Base-by-base conservation (phyloP, 1,284 basidiomycete species). In the Trichosporon sp. region DNA sequence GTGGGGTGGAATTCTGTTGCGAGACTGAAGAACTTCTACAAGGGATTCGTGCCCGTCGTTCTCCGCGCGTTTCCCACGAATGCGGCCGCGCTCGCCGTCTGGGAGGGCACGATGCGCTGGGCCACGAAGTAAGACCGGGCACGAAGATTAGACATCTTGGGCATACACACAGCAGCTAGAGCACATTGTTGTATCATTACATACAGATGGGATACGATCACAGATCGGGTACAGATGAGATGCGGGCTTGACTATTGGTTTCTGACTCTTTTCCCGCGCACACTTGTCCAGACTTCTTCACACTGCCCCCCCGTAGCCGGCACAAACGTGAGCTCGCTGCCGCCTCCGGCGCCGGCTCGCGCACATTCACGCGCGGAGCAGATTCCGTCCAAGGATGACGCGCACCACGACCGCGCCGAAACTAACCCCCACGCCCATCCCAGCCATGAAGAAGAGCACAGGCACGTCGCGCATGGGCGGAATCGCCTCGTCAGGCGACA, bases 41-140 rank as follows among this genome's bases (percentile, higher is more conserved):
- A 77, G 65, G 83, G 83, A 8, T 81, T 82, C 54, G 78, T 84
- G 1, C 83, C 83, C 5, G 82, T 84, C 31, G 80, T 80, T 0
- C 71, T 84, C 8, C 71, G 83, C 32, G 83, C 83, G 1, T 84
- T 84, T 74, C 83, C 83, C 0, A 83, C 83, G 0, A 84, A 84
- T 69, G 83, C 83, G 4, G 82, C 83, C 5, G 83, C 83, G 8
- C 73, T 84, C 51, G 79, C 81, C 2, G 83, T 84, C 2, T 84
- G 83, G 81, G 83, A 84, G 71, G 80, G 76, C 2, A 79, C 83
- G 3, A 84, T 84, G 83, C 71, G 81, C 40, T 80, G 70, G 70
- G 70, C 70, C 14, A 56, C 67, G 5, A 71, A 64, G 66, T 70
- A 67, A 46, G 19, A 26, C 26, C 26, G 26, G 26, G 26, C 26